A percentile compares a stretch with the other conserved stretches of the same genome.
Evolutionary conservation across 2,329 filamentous ascomycete genomes (phyloP).

Genomic region (Zymoseptoria passerinii): DNA sequence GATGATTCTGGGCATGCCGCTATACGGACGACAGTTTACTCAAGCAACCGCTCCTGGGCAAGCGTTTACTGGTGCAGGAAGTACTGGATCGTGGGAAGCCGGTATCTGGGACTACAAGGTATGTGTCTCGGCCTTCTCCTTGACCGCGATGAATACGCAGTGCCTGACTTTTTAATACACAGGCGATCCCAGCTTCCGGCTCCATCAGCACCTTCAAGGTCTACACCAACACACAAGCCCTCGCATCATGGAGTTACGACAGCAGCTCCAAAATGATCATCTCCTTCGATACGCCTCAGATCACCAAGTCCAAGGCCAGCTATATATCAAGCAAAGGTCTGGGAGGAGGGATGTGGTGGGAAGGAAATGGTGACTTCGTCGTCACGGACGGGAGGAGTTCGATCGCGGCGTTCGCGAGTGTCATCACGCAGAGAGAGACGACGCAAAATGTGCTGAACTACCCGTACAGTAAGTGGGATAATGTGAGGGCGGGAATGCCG

Average conservation of each 20-base stretch:
- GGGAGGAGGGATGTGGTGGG: constrained; percentile 92
- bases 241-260: constrained; percentile 72
- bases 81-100: constrained; percentile 74
- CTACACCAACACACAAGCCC: constrained; percentile 50
- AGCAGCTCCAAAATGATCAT: constrained; percentile 56
- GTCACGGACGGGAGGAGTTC: constrained; percentile 51
- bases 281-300: constrained; percentile 60
- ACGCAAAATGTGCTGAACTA: constrained; percentile 44
- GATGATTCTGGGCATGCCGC: constrained; percentile 79
- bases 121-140: neutral
- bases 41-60: constrained; percentile 66
- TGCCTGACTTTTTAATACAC: constrained; percentile 45
- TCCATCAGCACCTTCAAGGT: constrained; percentile 52
- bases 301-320: constrained; percentile 59
- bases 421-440: constrained; percentile 28
- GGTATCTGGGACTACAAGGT: constrained; percentile 52
- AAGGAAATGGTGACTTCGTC: constrained; percentile 66
- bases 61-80: constrained; percentile 58
- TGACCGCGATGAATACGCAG: constrained; percentile 4
- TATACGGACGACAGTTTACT: constrained; percentile 79
- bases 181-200: constrained; percentile 36
- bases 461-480: constrained; percentile 46
- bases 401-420: constrained; percentile 18
- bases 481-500: constrained; percentile 38
- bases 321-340: constrained; percentile 59